These are phyloP conservation scores for Cucurbitaria berberidis DNA, from an alignment of 2,329 filamentous ascomycete species.

Conservation along the genomic window DNA sequence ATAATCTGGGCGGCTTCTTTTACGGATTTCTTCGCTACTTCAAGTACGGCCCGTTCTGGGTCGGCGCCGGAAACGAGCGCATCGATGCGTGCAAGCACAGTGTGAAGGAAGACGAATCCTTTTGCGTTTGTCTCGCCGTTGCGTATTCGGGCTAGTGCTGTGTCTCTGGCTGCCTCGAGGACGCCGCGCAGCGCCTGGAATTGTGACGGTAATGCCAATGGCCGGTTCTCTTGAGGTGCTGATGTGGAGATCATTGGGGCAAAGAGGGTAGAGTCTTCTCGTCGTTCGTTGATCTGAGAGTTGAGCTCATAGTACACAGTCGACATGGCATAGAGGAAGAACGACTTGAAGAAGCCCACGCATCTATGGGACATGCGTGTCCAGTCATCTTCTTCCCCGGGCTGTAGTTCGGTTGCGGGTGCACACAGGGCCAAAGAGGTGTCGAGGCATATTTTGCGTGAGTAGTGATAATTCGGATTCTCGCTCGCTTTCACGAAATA, in stretches of 20 bases:
- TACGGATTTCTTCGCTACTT: constrained; percentile 24
- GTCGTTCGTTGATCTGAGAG: constrained; percentile 28
- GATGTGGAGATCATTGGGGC: constrained; percentile 12
- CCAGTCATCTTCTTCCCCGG: constrained; percentile 32
- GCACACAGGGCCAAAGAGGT: constrained; percentile 26
- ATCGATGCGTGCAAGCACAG: constrained; percentile 33
- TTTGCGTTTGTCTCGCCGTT: constrained; percentile 39
- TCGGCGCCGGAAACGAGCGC: constrained; percentile 23
- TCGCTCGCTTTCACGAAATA: constrained; percentile 53
- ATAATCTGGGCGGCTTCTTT: constrained; percentile 21
- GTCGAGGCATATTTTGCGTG: constrained; percentile 57
- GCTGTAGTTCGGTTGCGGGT: constrained; percentile 11
- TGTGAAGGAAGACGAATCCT: constrained; percentile 24
- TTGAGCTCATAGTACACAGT: constrained; percentile 34
- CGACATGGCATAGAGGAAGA: constrained; percentile 29
- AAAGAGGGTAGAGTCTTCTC: constrained; percentile 6
- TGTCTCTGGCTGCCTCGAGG: constrained; percentile 13
- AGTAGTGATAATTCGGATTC: constrained; percentile 59
- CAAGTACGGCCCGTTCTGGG: constrained; percentile 21
- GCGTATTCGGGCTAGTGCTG: constrained; percentile 17
- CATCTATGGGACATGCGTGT: constrained; percentile 21
- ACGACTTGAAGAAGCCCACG: constrained; percentile 33
- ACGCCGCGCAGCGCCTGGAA: constrained; percentile 18
- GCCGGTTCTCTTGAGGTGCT: background rate
- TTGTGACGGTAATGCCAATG: constrained; percentile 12